Base-by-base conservation (phyloP, 768 basidiomycete species). In the Kwoniella newhampshirensis region DNA sequence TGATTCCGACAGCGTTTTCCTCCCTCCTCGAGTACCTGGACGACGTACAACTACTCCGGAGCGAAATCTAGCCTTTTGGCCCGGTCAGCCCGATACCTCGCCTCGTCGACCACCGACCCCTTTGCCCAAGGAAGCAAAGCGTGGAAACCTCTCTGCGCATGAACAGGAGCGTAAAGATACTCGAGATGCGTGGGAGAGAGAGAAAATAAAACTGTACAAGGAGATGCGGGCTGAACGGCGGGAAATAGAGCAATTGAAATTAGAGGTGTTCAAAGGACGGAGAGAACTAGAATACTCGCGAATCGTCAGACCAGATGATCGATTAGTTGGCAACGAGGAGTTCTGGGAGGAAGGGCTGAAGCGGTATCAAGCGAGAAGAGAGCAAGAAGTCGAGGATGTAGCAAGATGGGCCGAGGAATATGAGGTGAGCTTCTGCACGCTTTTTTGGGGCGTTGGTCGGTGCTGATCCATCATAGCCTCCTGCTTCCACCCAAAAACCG, bases 311-410 rank as follows among this genome's bases (percentile, higher is more conserved):
- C 42, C 57, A 9, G 63, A 64, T 23, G 67, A 66, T 43, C 41
- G 32, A 7, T 32, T 72, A 6, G 21, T 45, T 8, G 70, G 67
- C 1, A 54, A 53, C 20, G 70, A 72, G 48, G 60, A 62, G 44
- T 51, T 72, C 18, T 72, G 70, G 70, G 63, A 67, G 37, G 57
- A 56, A 11, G 54, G 50, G 1, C 43, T 68, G 37, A 53, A 62
- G 37, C 26, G 17, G 5, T 72, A 72, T 60, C 70, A 72, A 57
- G 21, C 17, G 25, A 63, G 46, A 20, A 49, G 70, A 39, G 70
- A 72, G 59, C 43, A 42, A 20, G 63, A 71, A 36, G 69, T 62
- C 23, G 61, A 51, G 18, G 55, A 61, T 44, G 58, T 67, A 47
- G 42, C 49, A 18, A 44, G 43, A 39, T 57, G 51, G 37, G 57